These are phyloP conservation scores for Cladophialophora exuberans DNA, from an alignment of 2,329 filamentous ascomycete genomes.

Conservation along the genomic window DNA sequence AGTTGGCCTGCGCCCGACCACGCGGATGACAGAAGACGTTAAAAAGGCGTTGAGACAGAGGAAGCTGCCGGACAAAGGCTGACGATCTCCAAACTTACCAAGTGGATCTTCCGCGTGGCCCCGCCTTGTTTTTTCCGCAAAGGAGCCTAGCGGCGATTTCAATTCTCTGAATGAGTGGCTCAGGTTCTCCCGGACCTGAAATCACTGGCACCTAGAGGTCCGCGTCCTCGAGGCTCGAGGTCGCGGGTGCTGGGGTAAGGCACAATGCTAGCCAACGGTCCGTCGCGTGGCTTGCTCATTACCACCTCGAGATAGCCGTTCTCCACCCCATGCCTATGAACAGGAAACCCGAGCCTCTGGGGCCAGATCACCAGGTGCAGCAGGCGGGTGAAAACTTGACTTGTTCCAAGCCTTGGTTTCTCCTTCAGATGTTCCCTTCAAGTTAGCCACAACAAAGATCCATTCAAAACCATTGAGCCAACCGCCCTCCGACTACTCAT, in stretches of 20 bases:
- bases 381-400: background rate
- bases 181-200: background rate
- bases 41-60: background rate
- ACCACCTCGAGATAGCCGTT: background rate
- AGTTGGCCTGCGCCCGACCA: background rate
- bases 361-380: background rate
- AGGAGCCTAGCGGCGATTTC: background rate
- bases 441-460: background rate
- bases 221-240: background rate
- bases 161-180: background rate
- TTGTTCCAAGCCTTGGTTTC: background rate
- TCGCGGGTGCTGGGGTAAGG: background rate
- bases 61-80: background rate
- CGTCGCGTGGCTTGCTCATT: background rate
- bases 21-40: background rate
- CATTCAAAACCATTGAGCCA: background rate
- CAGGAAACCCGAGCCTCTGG: background rate
- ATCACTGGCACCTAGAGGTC: background rate
- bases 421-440: background rate
- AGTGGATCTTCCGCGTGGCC: background rate
- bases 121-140: background rate
- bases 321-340: background rate
- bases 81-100: background rate
- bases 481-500: background rate
- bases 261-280: background rate